phyloP scores from a whole-genome alignment of 371 early-diverging fungal species.

The Rhizopus sp. region DNA sequence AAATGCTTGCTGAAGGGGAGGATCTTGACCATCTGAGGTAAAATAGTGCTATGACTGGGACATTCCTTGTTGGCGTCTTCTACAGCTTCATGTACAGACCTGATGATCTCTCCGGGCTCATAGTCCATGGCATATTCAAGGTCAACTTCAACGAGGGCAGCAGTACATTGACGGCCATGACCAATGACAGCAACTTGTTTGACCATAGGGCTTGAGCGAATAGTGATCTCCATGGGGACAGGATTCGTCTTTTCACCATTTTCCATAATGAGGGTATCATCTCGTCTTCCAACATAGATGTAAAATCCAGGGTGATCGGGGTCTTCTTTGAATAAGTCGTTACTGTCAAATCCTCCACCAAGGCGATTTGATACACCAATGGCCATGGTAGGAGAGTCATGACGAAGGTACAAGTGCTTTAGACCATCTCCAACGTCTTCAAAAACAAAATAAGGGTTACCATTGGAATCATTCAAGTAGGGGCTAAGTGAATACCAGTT shows the following conservation, averaged over 20 bases:
- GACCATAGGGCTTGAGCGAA: constrained; percentile 24
- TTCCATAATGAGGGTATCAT: constrained; percentile 39
- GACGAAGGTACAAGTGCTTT: not conserved
- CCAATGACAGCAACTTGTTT: constrained; percentile 30
- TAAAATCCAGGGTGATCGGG: constrained; percentile 19
- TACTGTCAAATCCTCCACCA: constrained; percentile 36
- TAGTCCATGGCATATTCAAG: constrained; percentile 11
- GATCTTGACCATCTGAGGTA: constrained; percentile 43
- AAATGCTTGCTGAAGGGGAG: constrained; percentile 28
- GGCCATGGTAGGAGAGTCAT: constrained; percentile 16
- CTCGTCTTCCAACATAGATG: constrained; percentile 29
- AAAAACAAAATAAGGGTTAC: constrained; percentile 1
- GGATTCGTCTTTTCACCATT: constrained; percentile 53
- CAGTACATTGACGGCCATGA: constrained; percentile 28
- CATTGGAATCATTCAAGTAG: not conserved
- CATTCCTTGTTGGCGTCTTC: constrained; percentile 31
- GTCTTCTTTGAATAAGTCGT: constrained; percentile 29
- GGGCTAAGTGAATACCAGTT: constrained; percentile 6
- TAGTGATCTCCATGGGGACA: constrained; percentile 33
- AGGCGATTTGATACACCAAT: constrained; percentile 18
- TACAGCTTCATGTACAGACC: constrained; percentile 26
- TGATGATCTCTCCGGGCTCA: constrained; percentile 19
- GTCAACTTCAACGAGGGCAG: constrained; percentile 32
- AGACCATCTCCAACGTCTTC: constrained; percentile 1
- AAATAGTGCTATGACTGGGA: constrained; percentile 34